Evolutionary conservation across 768 basidiomycete genomes (phyloP), one percentile per base, ranked within the genome.

Genomic region (Pleurotus ostreatus): DNA sequence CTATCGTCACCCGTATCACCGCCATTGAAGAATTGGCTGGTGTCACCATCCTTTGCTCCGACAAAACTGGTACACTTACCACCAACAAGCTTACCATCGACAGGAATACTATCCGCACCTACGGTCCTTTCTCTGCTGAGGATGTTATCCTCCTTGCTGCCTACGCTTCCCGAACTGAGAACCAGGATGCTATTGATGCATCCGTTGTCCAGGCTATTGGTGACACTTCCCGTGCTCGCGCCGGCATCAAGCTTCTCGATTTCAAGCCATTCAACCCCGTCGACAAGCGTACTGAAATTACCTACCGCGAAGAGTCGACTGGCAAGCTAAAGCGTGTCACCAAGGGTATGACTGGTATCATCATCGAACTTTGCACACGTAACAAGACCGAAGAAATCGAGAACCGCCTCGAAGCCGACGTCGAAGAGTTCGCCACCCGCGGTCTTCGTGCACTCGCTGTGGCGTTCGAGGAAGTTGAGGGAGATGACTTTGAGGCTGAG

Each of bases 261-360:
- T 98, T 98, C 83, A 98, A 97, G 80, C 95, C 95, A 4, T 98
- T 98, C 84, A 97, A 98, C 81, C 96, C 96, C 49, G 94, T 95
- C 64, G 94, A 96, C 82, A 98, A 98, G 82, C 92, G 95, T 68
- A 98, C 96, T 58, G 96, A 98, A 77, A 95, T 96, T 71, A 98
- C 96, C 49, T 98, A 98, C 79, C 88, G 84, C 47, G 95, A 97
- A 70, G 88, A 94, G 72, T 80, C 92, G 6, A 80, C 90, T n/a
- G 96, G 96, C 73, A 92, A 89, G 72, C 83, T 98, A 63, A 97
- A 96, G 85, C 92, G 96, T 66, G 96, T 96, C 66, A 97, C 96
- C 70, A 98, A 98, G 88, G 96, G 96, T 71, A 98, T 98, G 96
- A 98, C 96, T 44, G 96, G 94, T 78, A 89, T 93, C 73, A 94